A percentile compares a stretch with the other conserved stretches of the same genome.
phyloP scores from a whole-genome alignment of 1,284 basidiomycete species.

The Rhodotorula sp. region DNA sequence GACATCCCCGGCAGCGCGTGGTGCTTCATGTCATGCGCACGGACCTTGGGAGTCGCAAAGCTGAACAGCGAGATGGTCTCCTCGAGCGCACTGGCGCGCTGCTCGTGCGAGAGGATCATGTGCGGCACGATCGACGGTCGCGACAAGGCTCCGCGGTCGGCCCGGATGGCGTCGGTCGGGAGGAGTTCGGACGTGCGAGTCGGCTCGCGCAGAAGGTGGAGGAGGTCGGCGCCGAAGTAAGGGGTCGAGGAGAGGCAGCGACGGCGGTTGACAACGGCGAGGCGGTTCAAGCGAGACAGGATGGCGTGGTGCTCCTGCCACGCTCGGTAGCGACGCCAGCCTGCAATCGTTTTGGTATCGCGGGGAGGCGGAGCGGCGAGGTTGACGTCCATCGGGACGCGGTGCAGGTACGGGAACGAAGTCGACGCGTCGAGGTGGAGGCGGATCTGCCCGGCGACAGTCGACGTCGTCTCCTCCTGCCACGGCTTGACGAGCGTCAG shows the following conservation, averaged over 20 bases:
- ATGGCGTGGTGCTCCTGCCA: conserved; percentile 60
- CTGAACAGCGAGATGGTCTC: conserved; percentile 70
- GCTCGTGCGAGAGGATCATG: conserved; percentile 64
- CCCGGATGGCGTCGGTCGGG: conserved; percentile 58
- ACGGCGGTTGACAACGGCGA: conserved; percentile 71
- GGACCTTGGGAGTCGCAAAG: conserved; percentile 76
- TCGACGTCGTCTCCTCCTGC: conserved; percentile 53
- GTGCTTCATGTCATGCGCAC: conserved; percentile 70
- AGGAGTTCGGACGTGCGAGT: conserved; percentile 57
- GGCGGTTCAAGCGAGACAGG: conserved; percentile 66
- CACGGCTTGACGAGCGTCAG: conserved; percentile 62
- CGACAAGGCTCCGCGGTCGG: conserved; percentile 51
- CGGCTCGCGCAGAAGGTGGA: conserved; percentile 54
- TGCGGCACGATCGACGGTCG: conserved; percentile 52
- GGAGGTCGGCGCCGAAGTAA: conserved; percentile 64
- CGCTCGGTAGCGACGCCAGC: conserved; percentile 63
- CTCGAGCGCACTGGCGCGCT: conserved; percentile 62
- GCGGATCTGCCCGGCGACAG: conserved; percentile 59
- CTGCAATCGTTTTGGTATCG: conserved; percentile 72
- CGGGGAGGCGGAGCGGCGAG: conserved; percentile 46
- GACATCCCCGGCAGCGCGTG: conserved; percentile 58
- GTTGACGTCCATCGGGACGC: conserved; percentile 24
- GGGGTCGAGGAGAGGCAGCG: conserved; percentile 63
- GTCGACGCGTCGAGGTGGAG: conserved; percentile 62
- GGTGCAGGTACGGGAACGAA: conserved; percentile 55